phyloP scores from a whole-genome alignment of 176 grass and related monocot genomes.

The Themeda triandra region DNA sequence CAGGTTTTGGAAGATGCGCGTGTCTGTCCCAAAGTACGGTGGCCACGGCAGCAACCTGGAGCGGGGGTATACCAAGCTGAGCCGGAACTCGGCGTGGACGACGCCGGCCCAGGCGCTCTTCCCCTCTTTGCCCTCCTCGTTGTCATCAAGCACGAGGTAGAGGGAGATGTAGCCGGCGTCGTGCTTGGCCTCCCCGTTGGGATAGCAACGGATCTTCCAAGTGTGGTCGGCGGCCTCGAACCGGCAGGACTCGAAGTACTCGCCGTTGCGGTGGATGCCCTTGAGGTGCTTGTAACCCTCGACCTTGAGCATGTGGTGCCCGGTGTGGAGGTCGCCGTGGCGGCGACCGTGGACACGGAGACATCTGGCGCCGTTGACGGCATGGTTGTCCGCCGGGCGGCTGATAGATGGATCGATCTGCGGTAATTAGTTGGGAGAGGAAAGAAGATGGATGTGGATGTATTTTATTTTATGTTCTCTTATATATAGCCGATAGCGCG shows the following conservation, averaged over 20 bases:
- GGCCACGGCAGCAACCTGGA: background rate
- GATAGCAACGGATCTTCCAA: background rate
- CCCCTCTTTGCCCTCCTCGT: background rate
- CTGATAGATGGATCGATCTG: no score
- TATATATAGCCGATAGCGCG: no score
- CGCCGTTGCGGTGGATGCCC: background rate
- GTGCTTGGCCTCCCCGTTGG: background rate
- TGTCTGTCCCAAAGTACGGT: no score
- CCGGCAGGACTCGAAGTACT: background rate
- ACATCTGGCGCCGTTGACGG: background rate
- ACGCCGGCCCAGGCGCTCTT: background rate
- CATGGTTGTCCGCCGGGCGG: background rate
- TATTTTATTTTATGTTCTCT: no score
- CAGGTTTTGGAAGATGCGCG: background rate
- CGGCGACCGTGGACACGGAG: background rate
- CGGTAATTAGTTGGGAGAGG: background rate
- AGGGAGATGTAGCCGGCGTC: background rate
- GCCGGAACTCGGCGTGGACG: background rate
- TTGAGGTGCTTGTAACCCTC: slow-evolving; percentile 4
- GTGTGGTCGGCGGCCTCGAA: background rate
- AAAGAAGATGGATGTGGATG: background rate
- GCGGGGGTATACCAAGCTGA: background rate
- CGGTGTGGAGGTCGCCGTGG: background rate
- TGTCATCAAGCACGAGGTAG: background rate
- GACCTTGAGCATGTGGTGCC: background rate